Conservation (phyloP, 306 rosid species). For the Morella rubra region DNA sequence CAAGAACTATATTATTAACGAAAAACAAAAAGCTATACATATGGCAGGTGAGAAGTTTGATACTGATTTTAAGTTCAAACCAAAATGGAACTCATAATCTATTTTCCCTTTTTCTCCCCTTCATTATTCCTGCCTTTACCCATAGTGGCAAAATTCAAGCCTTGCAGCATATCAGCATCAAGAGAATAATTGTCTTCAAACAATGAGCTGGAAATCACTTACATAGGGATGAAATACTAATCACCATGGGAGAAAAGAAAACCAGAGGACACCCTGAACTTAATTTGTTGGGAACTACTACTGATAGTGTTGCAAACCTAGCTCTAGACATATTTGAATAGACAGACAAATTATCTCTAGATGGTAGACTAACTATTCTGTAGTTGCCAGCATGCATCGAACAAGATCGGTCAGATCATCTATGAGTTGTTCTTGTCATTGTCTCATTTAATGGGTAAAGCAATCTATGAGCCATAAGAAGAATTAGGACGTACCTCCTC, state of each 20-base stretch:
- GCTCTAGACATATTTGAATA: conserved; percentile 5
- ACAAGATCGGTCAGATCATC: background rate
- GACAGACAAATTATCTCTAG: conserved; percentile 10
- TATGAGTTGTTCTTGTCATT: background rate
- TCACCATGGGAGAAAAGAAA: background rate
- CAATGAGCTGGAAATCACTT: background rate
- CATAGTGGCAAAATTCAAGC: background rate
- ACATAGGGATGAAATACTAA: background rate
- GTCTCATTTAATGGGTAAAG: background rate
- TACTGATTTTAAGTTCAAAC: background rate
- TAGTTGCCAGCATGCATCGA: background rate
- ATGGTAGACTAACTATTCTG: background rate
- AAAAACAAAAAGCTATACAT: background rate
- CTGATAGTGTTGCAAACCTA: background rate
- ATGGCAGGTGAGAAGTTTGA: background rate
- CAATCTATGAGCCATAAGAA: background rate
- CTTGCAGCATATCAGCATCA: background rate
- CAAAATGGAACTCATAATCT: background rate
- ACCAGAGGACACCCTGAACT: background rate
- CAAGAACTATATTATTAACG: background rate
- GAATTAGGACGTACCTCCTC: conserved; percentile 46
- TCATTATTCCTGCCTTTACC: background rate
- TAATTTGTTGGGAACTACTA: background rate
- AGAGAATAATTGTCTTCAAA: background rate
- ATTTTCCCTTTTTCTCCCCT: background rate